Evolutionary conservation across 2,329 filamentous ascomycete genomes (phyloP), one percentile per base, ranked within the genome.

Genomic region (Pezicula radicicola): DNA sequence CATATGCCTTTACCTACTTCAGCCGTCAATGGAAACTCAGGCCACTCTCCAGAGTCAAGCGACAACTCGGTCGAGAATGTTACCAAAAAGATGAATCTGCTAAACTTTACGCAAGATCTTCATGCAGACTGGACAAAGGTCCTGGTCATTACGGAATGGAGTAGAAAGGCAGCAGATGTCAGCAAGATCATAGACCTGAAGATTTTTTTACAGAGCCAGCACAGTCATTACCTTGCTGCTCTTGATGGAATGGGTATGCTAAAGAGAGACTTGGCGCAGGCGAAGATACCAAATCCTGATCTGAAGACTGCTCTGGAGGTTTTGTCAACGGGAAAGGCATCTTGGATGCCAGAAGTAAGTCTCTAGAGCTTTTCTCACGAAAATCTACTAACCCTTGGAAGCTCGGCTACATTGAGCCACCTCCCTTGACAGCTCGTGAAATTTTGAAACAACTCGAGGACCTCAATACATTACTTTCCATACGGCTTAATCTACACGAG

Each of bases 91-190:
- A 72, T 82, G 27, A 72, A 77, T 35, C 69, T 97, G 49, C 71
- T 96, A 53, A 83, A 88, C 41, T 96, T 94, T 72, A 84, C 88
- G 8, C 87, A 93, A 66, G 81, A 84, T 19, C 83, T 88, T 63
- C 87, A 96, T 64, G 84, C 87, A 28, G 91, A 90, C 72, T 97
- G 95, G 77, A 90, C 96, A 68, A 97, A 99, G 72, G 82, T 92
- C 7, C 77, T 97, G 18, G 91, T 99, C 19, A 85, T 99, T 44
- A 85, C 88, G 2, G 88, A 94, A 70, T 99, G 94, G 94, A 89
- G 88, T 66, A 81, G 88, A 64, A 87, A 89, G 67, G 84, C 87
- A 33, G 79, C 84, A 37, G 84, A 88, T 60, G 89, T 97, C 60
- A 88, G 87, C 72, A 91, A 88, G 69, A 78, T 97, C 55, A 95